phyloP scores from a whole-genome alignment of 345 rosid genomes.

The Trapa incisa region DNA sequence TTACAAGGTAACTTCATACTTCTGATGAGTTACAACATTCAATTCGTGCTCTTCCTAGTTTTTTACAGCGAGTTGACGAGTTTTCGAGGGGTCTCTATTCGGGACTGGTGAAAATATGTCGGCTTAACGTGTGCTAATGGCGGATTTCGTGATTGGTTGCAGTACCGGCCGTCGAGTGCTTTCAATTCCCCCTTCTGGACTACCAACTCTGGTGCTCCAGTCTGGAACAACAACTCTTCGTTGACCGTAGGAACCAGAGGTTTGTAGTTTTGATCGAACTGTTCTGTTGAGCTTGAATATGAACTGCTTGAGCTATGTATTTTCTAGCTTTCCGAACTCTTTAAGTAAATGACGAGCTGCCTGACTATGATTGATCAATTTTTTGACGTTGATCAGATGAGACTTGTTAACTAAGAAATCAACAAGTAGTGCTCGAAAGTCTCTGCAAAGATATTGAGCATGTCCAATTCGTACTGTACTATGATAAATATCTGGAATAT shows the following conservation, averaged over 20 bases:
- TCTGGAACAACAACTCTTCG: conserved; percentile 70
- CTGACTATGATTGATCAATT: background rate
- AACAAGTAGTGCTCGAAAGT: background rate
- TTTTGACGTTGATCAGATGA: background rate
- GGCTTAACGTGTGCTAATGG: background rate
- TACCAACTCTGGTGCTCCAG: conserved; percentile 72
- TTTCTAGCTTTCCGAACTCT: background rate
- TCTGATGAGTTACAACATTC: background rate
- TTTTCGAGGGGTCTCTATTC: background rate
- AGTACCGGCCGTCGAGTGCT: conserved; percentile 65
- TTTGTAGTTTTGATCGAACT: conserved; percentile 7
- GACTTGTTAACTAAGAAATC: background rate
- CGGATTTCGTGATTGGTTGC: conserved; percentile 9
- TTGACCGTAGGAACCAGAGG: conserved; percentile 79
- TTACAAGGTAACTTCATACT: conserved; percentile 8
- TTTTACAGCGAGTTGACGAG: background rate
- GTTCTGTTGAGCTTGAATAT: background rate
- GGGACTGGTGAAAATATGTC: background rate
- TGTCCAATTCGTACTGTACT: no score
- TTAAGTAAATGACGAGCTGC: background rate
- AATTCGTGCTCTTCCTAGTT: background rate
- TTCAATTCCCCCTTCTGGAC: conserved; percentile 56
- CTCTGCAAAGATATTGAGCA: no score
- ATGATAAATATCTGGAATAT: no score
- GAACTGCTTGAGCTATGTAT: background rate